Base-by-base conservation (phyloP, 805 yeast species). In the Ascoidea asiatica region DNA sequence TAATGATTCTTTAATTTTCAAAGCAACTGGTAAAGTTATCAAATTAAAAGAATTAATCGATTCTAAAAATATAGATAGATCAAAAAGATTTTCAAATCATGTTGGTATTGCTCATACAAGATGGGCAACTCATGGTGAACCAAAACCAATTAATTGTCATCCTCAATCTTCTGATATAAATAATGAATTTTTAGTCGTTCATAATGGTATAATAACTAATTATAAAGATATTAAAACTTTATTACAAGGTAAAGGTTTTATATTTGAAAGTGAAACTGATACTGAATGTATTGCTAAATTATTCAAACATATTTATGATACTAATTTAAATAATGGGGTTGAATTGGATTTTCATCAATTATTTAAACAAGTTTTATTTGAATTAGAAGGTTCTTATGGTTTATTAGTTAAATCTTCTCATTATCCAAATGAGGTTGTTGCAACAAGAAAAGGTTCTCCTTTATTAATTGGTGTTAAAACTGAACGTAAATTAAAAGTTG, bases 121-220 rank as follows among this genome's bases (percentile, higher is more conserved):
- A 71, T 92, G 99, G 99, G 99, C 99, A 43, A 92, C 99, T 37
- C 99, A 92, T 64, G 99, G 99, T 64, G 85, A 80, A 56, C 97
- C 97, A 46, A 78, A 77, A 52, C 77, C 73, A 50, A 55, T 63
- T 49, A 92, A 92, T 70, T 92, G 97, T 61, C 99, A 92, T 63
- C 99, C 99, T 42, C 97, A 90, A 61, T 71, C 90, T 52, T 86
- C 96, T 1, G 98, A 87, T 61, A 73, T 75, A 7, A 64, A 65
- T 40, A 81, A 82, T 54, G 95, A 89, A 63, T 92, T 92, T 56
- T 77, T 86, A 39, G 80, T 92, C 51, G 97, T 92, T 43, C 99
- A 92, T 70, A 92, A 92, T 57, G 99, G 99, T 72, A 92, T 92
- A 62, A 87, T 92, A 64, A 92, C 98, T 56, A 92, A 92, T 66